Evolutionary conservation across 768 basidiomycete species (phyloP).

Genomic region (Boletus tomentosulus): DNA sequence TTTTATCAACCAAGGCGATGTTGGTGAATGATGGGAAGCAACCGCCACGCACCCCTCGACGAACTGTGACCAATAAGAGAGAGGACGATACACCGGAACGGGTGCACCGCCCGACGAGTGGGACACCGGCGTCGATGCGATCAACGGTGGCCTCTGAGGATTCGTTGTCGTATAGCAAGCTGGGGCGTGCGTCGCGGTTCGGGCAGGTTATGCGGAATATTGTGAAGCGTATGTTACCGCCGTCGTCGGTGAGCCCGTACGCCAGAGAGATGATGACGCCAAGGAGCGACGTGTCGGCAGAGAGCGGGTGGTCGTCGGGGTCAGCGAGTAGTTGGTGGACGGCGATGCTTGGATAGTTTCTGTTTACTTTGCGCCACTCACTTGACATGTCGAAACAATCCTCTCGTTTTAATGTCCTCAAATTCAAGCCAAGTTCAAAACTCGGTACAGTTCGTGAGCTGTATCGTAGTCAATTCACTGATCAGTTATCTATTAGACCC

Average conservation of each 20-base stretch:
- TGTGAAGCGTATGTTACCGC: constrained; percentile 19
- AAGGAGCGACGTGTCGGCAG: constrained; percentile 12
- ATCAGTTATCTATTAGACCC: no score
- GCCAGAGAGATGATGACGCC: constrained; percentile 7
- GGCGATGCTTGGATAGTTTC: no score
- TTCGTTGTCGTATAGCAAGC: constrained; percentile 6
- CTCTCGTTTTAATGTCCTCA: constrained; percentile 36
- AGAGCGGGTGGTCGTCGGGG: constrained; percentile 20
- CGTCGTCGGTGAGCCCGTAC: constrained; percentile 1
- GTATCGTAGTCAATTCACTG: no score
- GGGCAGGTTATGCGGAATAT: constrained; percentile 21
- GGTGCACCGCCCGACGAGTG: background rate
- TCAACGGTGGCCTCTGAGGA: constrained; percentile 4
- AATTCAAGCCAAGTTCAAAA: constrained; percentile 22
- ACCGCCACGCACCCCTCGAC: background rate
- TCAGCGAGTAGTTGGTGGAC: constrained; percentile 5
- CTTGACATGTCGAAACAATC: background rate
- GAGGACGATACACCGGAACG: background rate
- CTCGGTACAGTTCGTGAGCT: no score
- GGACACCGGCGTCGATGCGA: background rate
- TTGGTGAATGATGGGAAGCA: background rate
- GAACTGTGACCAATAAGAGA: background rate
- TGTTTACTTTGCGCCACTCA: background rate
- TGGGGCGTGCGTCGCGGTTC: background rate
- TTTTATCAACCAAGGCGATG: background rate